Evolutionary conservation across 2,329 filamentous ascomycete species (phyloP).

Genomic region (Epichloe elymi): DNA sequence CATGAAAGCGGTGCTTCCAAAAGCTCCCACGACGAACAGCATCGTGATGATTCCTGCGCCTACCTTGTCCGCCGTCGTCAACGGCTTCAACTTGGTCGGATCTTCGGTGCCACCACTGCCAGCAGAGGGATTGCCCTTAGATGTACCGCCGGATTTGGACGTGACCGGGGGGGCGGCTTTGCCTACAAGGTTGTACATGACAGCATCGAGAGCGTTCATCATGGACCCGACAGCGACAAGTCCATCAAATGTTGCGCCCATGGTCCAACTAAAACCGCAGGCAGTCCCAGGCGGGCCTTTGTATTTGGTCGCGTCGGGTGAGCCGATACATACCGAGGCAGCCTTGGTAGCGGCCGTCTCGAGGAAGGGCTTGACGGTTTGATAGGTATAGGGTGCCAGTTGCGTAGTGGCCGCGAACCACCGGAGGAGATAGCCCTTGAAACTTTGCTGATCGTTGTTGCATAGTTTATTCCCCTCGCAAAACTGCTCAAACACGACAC

Average conservation of each 20-base stretch:
- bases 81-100: conserved; percentile 16
- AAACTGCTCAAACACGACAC: conserved; percentile 49
- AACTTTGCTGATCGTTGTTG: conserved; percentile 58
- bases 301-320: conserved; percentile 26
- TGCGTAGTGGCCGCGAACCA: conserved; percentile 47
- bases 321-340: conserved; percentile 35
- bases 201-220: conserved; percentile 52
- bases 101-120: conserved; percentile 16
- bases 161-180: conserved; percentile 38
- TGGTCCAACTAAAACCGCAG: conserved; percentile 56
- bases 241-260: conserved; percentile 40
- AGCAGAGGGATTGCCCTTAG: conserved; percentile 30
- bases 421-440: conserved; percentile 63
- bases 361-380: conserved; percentile 38
- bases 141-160: conserved; percentile 44
- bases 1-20: conserved; percentile 38
- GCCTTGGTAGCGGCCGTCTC: conserved; percentile 38
- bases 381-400: conserved; percentile 39
- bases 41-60: conserved; percentile 44
- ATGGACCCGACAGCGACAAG: conserved; percentile 52
- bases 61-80: conserved; percentile 37
- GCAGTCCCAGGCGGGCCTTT: conserved; percentile 42
- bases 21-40: conserved; percentile 32
- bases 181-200: conserved; percentile 46
- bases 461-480: conserved; percentile 51